Evolutionary conservation across 139 green algal genomes (phyloP), one percentile per base, ranked within the genome.

Genomic region (Asterochloris erici): DNA sequence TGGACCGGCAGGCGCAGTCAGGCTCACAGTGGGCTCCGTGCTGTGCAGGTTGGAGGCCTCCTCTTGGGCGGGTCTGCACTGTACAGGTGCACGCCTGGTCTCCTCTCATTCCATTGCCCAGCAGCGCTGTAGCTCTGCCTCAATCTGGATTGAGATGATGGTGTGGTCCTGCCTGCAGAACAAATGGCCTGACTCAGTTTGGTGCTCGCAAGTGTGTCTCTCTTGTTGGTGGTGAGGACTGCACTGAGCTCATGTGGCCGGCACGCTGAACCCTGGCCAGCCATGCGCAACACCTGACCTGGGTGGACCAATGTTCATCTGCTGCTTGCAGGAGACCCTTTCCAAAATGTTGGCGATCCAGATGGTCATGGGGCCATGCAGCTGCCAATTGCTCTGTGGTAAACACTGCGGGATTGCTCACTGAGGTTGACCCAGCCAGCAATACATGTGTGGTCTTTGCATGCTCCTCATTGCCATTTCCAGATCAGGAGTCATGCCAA

Each of bases 181-280:
- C 76, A n/a, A 80, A 80, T 69, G 76, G 76, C 24, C 24, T 80
- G 60, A 70, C 76, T n/a, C 76, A 80, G 23, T 80, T 80, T 70
- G 76, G 76, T 16, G 76, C 76, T 15, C 24, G 76, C 15, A 61
- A 80, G 1, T 64, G 68, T 13, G 76, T 80, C 23, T 80, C 76
- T 27, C 68, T 61, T 54, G 76, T 80, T 16, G 76, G 76, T 80
- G 76, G 76, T 54, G 38, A 54, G 38, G 38, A n/a, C n/a, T n/a
- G n/a, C n/a, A n/a, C n/a, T n/a, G n/a, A 54, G 38, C 38, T 54
- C 38, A 54, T 54, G 38, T 6, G 38, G 38, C 38, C 38, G 38
- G 38, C 38, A 54, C 6, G 38, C 38, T 54, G 38, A 54, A 54
- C 38, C 38, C 38, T 6, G 2, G 38, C 38, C 38, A 54, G 38